These are phyloP conservation scores for Aphanomyces cochlioides DNA, from an alignment of 352 stramenopile genomes.

Conservation along the genomic window DNA sequence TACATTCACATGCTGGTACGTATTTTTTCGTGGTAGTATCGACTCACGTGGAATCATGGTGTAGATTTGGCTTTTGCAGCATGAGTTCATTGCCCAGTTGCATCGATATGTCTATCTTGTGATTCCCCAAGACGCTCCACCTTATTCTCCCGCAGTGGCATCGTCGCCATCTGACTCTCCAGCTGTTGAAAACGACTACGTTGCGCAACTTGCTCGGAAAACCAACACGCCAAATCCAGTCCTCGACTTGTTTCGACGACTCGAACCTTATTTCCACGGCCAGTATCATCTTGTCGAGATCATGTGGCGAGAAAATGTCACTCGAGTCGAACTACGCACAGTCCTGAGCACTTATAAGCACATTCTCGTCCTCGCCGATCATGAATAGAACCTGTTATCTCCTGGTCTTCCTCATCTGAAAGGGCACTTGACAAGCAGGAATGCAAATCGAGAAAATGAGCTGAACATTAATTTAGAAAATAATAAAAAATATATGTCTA, in stretches of 20 bases:
- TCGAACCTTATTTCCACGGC: slow-evolving; percentile 83
- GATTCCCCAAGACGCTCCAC: slow-evolving; percentile 43
- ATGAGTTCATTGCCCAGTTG: slow-evolving; percentile 77
- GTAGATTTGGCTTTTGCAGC: slow-evolving; percentile 79
- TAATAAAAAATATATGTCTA: no score
- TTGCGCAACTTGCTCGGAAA: slow-evolving; percentile 62
- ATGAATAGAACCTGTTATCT: slow-evolving; percentile 44
- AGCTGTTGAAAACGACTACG: slow-evolving; percentile 53
- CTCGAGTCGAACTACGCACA: slow-evolving; percentile 67
- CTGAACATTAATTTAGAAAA: no score
- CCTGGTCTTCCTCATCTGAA: no score
- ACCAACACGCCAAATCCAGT: slow-evolving; percentile 59
- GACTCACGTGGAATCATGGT: background rate
- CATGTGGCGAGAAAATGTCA: slow-evolving; percentile 86
- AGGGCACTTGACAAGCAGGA: background rate
- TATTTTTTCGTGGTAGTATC: no score
- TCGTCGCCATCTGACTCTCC: slow-evolving; percentile 18
- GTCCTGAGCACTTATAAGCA: slow-evolving; percentile 83
- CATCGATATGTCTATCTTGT: slow-evolving; percentile 87
- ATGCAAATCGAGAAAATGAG: background rate
- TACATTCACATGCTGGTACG: slow-evolving; percentile 81
- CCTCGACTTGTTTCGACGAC: slow-evolving; percentile 73
- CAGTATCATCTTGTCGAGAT: slow-evolving; percentile 86
- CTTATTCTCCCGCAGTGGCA: background rate
- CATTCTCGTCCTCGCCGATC: slow-evolving; percentile 76